phyloP scores from a whole-genome alignment of 2,329 filamentous ascomycete genomes.

The Colletotrichum sp. region DNA sequence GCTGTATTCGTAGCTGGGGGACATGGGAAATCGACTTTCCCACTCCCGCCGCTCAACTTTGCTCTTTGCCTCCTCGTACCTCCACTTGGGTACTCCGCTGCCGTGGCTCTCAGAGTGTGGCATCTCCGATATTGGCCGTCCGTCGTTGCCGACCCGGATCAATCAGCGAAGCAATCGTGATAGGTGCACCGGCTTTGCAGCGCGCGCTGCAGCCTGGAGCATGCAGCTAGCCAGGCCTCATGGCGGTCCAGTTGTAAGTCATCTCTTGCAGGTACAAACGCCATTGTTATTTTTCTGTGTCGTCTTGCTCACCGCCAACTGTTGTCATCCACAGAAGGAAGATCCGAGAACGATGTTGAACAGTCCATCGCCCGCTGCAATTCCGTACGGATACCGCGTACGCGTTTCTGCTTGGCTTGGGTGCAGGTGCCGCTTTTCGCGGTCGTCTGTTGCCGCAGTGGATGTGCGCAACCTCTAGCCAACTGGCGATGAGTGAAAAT shows the following conservation, averaged over 20 bases:
- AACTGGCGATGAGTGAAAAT: conserved; percentile 9
- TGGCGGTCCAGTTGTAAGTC: not conserved
- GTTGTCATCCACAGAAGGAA: not conserved
- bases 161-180: conserved; percentile 1
- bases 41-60: not conserved
- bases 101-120: not conserved
- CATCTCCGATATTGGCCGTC: conserved; percentile 1
- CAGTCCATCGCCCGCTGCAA: not conserved
- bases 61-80: not conserved
- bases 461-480: not conserved
- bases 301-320: conserved; percentile 6
- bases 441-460: not conserved
- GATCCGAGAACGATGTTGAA: not conserved
- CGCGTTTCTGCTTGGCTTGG: not conserved
- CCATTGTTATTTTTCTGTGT: not conserved
- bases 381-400: not conserved
- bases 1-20: not conserved
- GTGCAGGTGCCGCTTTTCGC: not conserved
- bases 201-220: not conserved
- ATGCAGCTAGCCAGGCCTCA: not conserved
- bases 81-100: conserved; percentile 12
- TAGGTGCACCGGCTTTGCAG: not conserved
- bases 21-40: conserved; percentile 12
- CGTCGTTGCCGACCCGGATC: not conserved
- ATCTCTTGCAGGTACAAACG: not conserved